phyloP scores from a whole-genome alignment of 129 eudicot genomes.

The Pulicaria dysenterica region DNA sequence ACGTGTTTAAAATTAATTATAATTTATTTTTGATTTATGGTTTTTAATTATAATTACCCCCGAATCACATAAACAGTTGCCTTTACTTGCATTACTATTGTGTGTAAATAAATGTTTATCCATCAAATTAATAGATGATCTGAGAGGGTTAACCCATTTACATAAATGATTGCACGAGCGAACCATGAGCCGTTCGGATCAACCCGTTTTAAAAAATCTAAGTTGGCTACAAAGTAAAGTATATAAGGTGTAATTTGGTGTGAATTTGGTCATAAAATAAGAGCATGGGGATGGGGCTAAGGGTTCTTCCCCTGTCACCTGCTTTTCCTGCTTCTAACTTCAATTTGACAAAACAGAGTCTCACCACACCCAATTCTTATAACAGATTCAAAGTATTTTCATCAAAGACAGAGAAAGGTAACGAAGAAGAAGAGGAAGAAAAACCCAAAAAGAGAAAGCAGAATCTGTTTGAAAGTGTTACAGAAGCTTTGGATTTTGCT shows the following conservation, averaged over 20 bases:
- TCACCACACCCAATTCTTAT: conserved; percentile 15
- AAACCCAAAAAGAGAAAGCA: conserved; percentile 61
- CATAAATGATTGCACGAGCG: too few species aligned
- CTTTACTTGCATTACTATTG: background rate
- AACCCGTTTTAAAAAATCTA: too few species aligned
- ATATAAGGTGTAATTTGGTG: conserved; percentile 28
- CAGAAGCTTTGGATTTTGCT: conserved; percentile 95
- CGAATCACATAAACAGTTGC: background rate
- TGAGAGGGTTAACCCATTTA: background rate
- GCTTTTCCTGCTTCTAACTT: conserved; percentile 41
- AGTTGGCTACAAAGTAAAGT: conserved; percentile 12
- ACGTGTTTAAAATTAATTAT: too few species aligned
- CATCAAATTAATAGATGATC: background rate
- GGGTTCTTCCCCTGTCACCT: conserved; percentile 59
- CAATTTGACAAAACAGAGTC: conserved; percentile 28
- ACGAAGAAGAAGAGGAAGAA: conserved; percentile 42
- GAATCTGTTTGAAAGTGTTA: conserved; percentile 73
- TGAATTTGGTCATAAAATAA: conserved; percentile 18
- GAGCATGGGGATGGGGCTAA: conserved; percentile 52
- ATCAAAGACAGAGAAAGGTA: conserved; percentile 53
- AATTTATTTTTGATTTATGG: too few species aligned
- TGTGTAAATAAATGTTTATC: background rate
- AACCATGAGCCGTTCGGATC: background rate
- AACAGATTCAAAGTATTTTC: conserved; percentile 25
- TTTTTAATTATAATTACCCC: too few species aligned